Percentiles rank a stretch among this genome's conserved stretches.
These are phyloP conservation scores for Phytophthora pistaciae DNA, from an alignment of 352 stramenopile species.

Conservation along the genomic window DNA sequence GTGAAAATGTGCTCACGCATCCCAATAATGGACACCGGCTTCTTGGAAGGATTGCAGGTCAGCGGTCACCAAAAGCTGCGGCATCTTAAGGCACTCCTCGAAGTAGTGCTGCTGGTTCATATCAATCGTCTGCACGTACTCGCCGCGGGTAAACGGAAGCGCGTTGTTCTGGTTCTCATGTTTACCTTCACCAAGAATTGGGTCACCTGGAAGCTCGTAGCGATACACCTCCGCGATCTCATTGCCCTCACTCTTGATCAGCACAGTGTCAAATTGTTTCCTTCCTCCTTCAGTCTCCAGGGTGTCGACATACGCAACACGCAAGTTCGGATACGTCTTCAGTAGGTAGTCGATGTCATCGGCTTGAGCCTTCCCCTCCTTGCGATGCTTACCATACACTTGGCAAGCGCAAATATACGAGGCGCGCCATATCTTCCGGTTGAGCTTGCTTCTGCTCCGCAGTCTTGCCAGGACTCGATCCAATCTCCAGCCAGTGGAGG, in stretches of 20 bases:
- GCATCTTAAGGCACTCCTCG: slow-evolving; percentile 90
- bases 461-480: slow-evolving; percentile 66
- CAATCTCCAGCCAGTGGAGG: slow-evolving; percentile 84
- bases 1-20: slow-evolving; percentile 90
- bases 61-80: slow-evolving; percentile 71
- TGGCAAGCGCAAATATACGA: slow-evolving; percentile 87
- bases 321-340: slow-evolving; percentile 80
- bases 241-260: slow-evolving; percentile 77
- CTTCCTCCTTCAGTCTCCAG: slow-evolving; percentile 41
- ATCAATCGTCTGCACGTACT: slow-evolving; percentile 92
- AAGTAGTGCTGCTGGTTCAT: slow-evolving; percentile 94
- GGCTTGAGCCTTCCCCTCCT: slow-evolving; percentile 69
- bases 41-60: slow-evolving; percentile 73
- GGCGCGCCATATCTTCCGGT: slow-evolving; percentile 80
- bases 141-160: slow-evolving; percentile 85
- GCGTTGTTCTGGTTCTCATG: slow-evolving; percentile 92
- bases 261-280: slow-evolving; percentile 67
- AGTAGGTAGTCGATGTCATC: slow-evolving; percentile 83
- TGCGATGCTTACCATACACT: slow-evolving; percentile 85
- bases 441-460: slow-evolving; percentile 79
- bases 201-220: slow-evolving; percentile 80
- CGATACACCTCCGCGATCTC: slow-evolving; percentile 83
- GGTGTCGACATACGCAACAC: slow-evolving; percentile 85
- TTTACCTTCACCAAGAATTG: slow-evolving; percentile 88
- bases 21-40: slow-evolving; percentile 81